phyloP scores from a whole-genome alignment of 2,329 filamentous ascomycete species.

The Fusarium duplospermum region DNA sequence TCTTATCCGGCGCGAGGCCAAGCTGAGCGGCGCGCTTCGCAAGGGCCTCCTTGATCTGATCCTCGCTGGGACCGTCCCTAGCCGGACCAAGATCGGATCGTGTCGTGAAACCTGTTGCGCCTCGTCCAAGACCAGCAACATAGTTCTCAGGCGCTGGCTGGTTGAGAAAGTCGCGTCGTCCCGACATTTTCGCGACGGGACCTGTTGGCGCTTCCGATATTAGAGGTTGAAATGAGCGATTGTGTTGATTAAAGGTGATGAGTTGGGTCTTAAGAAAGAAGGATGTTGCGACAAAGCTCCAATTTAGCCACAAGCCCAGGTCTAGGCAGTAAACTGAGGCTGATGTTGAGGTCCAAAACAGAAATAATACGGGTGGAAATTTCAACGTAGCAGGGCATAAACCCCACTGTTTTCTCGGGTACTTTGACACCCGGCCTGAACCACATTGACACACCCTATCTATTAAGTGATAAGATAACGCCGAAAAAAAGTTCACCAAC shows the following conservation, averaged over 20 bases:
- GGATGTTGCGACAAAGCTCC: conserved; percentile 16
- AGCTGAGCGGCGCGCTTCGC: conserved; percentile 92
- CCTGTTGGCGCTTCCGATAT: conserved; percentile 26
- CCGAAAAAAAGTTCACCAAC: conserved; percentile 40
- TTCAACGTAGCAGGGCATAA: not conserved
- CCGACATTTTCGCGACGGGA: conserved; percentile 57
- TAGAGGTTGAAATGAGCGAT: conserved; percentile 2
- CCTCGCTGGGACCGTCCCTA: conserved; percentile 93
- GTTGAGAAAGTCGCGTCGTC: conserved; percentile 85
- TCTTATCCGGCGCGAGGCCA: conserved; percentile 75
- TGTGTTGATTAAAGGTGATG: not conserved
- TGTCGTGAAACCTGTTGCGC: conserved; percentile 97
- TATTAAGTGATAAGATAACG: conserved; percentile 27
- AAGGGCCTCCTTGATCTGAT: conserved; percentile 97
- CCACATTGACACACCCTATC: not conserved
- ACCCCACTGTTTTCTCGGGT: conserved; percentile 14
- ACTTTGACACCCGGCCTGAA: not conserved
- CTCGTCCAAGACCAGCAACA: conserved; percentile 95
- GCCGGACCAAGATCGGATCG: conserved; percentile 96
- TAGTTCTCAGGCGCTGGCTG: conserved; percentile 89
- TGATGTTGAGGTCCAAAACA: conserved; percentile 20
- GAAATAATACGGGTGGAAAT: conserved; percentile 25
- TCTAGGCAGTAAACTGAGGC: conserved; percentile 24
- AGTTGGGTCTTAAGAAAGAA: not conserved
- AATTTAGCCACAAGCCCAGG: conserved; percentile 5